Evolutionary conservation across 176 grass and related monocot genomes (phyloP), one percentile per base, ranked within the genome.

Genomic region (Aegilops bicornis): DNA sequence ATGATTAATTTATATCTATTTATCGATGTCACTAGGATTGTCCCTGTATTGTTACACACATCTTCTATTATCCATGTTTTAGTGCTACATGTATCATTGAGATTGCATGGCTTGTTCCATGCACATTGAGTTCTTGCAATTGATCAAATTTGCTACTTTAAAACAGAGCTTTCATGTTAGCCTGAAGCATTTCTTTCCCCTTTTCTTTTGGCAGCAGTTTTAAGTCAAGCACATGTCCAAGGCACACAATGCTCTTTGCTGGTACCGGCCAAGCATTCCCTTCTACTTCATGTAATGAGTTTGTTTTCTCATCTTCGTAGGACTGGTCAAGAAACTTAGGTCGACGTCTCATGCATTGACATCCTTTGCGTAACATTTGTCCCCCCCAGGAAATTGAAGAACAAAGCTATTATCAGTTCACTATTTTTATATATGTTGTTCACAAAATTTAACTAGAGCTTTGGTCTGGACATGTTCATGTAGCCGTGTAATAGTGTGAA

Each of bases 281-380:
- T 93, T 93, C 72, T 90, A 92, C 79, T 87, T 95, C 64, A 91
- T 88, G 86, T 93, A 90, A 92, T 86, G 42, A 42, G 54, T 45
- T 16, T 16, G 0, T 73, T 14, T 32, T 32, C 79, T 40, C 1
- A 23, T 27, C 36, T 36, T 67, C 17, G 22, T 42, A 64, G 19
- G 2, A 65, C 33, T n/a, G 2, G 5, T 27, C 22, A 69, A 35
- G 12, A 85, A 84, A n/a, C 40, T 60, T 75, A 23, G 3, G 29
- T 29, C 24, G n/a, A 67, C 37, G 60, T 36, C 22, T 30, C 36
- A 10, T 32, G 19, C 3, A 16, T 22, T 77, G 2, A 71, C 6
- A 33, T 78, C 78, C 8, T n/a, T 64, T 82, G 71, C 36, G 19
- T n/a, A 72, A 7, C 65, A 3, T 78, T 40, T 39, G 14, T 14